Conservation (phyloP, 2,329 filamentous ascomycete genomes). For the Madurella fahalii region DNA sequence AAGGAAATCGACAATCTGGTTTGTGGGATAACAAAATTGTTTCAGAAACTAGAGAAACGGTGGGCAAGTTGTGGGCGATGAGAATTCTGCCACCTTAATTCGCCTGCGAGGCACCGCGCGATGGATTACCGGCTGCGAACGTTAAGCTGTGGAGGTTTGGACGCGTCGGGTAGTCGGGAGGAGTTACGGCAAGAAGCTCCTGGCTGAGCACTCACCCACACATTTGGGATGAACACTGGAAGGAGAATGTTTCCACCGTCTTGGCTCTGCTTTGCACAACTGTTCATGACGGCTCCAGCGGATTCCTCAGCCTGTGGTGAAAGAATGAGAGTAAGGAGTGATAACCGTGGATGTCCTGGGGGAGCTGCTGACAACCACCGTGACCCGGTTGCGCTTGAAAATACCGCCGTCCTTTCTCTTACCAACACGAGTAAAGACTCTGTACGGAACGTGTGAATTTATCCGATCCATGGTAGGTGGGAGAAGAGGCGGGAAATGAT, state of each 20-base stretch:
- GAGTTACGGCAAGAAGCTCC: neutral
- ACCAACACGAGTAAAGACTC: neutral
- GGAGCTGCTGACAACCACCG: too few species aligned
- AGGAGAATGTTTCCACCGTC: neutral
- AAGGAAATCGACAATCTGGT: too few species aligned
- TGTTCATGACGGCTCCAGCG: neutral
- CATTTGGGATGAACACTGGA: neutral
- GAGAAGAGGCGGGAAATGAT: neutral
- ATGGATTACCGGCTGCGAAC: too few species aligned
- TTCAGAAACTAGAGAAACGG: too few species aligned
- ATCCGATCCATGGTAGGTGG: neutral
- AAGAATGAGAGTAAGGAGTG: neutral
- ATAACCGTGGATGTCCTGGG: too few species aligned
- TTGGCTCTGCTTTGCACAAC: neutral
- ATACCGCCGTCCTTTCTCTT: neutral
- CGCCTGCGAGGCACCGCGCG: too few species aligned
- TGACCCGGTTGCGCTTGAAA: too few species aligned
- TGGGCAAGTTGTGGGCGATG: too few species aligned
- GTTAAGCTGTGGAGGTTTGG: too few species aligned
- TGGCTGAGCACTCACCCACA: neutral
- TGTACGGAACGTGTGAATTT: neutral
- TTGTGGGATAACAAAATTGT: too few species aligned
- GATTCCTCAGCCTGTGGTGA: neutral
- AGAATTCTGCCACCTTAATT: too few species aligned
- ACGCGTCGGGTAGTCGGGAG: too few species aligned